Evolutionary conservation across 1,284 basidiomycete species (phyloP).

Genomic region (Ganoderma lucidum): DNA sequence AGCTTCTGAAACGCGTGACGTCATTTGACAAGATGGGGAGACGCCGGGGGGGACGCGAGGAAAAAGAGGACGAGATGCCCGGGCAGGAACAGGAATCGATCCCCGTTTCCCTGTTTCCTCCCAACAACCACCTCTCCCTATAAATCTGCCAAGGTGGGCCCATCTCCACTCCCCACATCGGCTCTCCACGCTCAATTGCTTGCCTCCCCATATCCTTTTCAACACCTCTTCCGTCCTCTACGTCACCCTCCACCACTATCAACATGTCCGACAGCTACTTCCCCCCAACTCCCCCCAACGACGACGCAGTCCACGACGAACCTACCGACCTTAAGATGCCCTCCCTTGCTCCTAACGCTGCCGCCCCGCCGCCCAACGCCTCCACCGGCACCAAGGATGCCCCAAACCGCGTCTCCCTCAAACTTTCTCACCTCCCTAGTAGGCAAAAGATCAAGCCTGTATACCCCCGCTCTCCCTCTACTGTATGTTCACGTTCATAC

Average conservation of each 20-base stretch:
- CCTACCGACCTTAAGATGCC: conserved; percentile 20
- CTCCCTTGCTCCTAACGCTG: conserved; percentile 33
- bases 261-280: conserved; percentile 33
- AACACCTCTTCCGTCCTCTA: background rate
- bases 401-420: conserved; percentile 69
- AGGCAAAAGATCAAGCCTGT: conserved; percentile 73
- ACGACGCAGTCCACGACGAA: conserved; percentile 24
- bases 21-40: conserved; percentile 23
- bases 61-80: conserved; percentile 15
- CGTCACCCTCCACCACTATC: conserved; percentile 3
- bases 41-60: conserved; percentile 7
- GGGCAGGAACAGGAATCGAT: conserved; percentile 10
- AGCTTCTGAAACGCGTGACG: conserved; percentile 30
- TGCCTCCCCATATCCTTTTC: background rate
- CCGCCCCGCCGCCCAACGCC: conserved; percentile 33
- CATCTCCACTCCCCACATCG: conserved; percentile 10
- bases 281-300: conserved; percentile 35
- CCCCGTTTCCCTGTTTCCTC: conserved; percentile 18
- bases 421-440: conserved; percentile 74
- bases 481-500: conserved; percentile 49
- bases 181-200: background rate
- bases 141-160: conserved; percentile 18
- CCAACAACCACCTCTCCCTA: conserved; percentile 25
- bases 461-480: conserved; percentile 77
- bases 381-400: conserved; percentile 36